Conservation (phyloP, 2,329 filamentous ascomycete genomes). For the Aspergillus nomiae region DNA sequence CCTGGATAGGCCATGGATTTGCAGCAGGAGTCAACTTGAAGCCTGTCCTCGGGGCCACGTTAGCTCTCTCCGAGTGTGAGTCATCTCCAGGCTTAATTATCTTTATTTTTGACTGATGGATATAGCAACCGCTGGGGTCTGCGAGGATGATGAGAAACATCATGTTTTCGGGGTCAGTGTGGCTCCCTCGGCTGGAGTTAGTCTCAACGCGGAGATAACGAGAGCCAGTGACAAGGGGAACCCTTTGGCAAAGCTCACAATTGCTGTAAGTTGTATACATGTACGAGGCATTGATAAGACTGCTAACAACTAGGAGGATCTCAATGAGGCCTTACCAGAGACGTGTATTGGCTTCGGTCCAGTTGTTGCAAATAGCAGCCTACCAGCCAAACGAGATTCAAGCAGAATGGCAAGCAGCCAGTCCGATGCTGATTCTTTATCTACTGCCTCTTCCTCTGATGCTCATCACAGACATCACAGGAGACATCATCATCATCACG, state of each 20-base stretch:
- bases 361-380: neutral
- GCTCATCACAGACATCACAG: neutral
- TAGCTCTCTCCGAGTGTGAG: slow-evolving; percentile 19
- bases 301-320: neutral
- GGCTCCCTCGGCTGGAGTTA: slow-evolving; percentile 15
- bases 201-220: slow-evolving; percentile 15
- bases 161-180: slow-evolving; percentile 14
- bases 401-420: neutral
- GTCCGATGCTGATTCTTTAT: neutral
- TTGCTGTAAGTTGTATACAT: slow-evolving; percentile 14
- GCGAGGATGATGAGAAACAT: slow-evolving; percentile 1
- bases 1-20: slow-evolving; percentile 17
- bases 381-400: neutral
- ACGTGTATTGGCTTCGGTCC: slow-evolving; percentile 5
- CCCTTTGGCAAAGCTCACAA: slow-evolving; percentile 8
- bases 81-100: neutral
- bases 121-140: slow-evolving; percentile 15
- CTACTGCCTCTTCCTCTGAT: neutral
- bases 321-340: neutral
- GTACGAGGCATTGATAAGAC: neutral
- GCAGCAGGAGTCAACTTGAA: slow-evolving; percentile 21
- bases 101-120: slow-evolving; percentile 5
- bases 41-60: slow-evolving; percentile 16
- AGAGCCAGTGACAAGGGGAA: slow-evolving; percentile 12
- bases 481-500: slow-evolving; percentile 3